Base-by-base conservation (phyloP, 2,329 filamentous ascomycete species). In the Rhinocladiella mackenziei region DNA sequence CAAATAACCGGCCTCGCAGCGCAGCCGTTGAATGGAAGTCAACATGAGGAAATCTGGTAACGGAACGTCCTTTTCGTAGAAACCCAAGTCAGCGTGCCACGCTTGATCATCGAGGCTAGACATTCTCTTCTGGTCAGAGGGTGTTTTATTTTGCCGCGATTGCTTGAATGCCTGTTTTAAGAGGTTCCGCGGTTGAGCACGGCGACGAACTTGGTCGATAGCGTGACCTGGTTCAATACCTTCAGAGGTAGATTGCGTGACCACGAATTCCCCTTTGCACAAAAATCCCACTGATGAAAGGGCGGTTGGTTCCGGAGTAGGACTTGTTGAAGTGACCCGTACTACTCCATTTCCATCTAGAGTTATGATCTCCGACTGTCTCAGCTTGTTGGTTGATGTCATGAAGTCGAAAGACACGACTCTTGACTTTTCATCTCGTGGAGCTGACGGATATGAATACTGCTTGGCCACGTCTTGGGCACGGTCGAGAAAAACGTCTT, bases 391-490 rank as follows among this genome's bases (percentile, higher is more conserved):
- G 25, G 65, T 68, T 31, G 70, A 59, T 34, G 71, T 71, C 45
- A 80, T 68, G 60, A 80, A 82, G 53, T 83, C 79, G 54, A 81
- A 83, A 1, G 77, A 76, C 11, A 81, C 73, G 13, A 79, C 63
- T 13, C 73, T 67, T 19, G 69, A 62, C 11, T 70, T 69, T 26
- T 73, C 69, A n/a, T 65, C 62, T 30, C 65, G 64, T 1, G 64
- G 64, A 22, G 69, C 63, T 11, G 65, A 59, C 9, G 66, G 63
- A 37, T 73, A 67, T 44, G 74, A 67, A 53, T 63, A 72, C 1
- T 75, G 72, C 43, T 57, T 58, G 30, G 61, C 62, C 8, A 73
- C 60, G 35, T 72, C 68, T 25, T 69, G 65, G n/a, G 71, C 60
- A 17, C 63, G 58, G 47, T 69, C 70, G 9, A 70, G 70, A 44